phyloP scores from a whole-genome alignment of 345 rosid species.

The Citrus australasica region DNA sequence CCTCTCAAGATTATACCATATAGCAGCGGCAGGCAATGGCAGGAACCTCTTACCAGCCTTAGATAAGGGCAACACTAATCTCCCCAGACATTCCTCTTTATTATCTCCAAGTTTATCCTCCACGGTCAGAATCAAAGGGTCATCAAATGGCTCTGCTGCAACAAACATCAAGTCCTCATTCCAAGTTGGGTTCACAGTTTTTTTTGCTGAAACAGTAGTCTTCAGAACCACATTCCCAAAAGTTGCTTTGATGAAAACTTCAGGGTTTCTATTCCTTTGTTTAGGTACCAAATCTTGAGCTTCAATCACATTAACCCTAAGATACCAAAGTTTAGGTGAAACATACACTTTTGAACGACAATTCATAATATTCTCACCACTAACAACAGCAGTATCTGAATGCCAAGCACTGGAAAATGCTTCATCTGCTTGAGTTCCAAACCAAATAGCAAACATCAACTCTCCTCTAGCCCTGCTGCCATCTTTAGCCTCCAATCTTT shows the following conservation, averaged over 20 bases:
- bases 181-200: constrained; percentile 36
- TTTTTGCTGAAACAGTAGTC: constrained; percentile 27
- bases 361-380: constrained; percentile 23
- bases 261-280: constrained; percentile 24
- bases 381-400: constrained; percentile 33
- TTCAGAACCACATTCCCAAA: constrained; percentile 31
- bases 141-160: constrained; percentile 45
- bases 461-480: constrained; percentile 27
- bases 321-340: constrained; percentile 43
- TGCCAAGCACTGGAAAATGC: constrained; percentile 42
- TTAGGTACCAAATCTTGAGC: constrained; percentile 44
- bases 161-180: constrained; percentile 54
- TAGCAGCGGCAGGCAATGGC: constrained; percentile 11
- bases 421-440: constrained; percentile 45
- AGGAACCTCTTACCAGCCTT: constrained; percentile 25
- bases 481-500: constrained; percentile 27
- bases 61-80: constrained; percentile 22
- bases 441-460: constrained; percentile 44
- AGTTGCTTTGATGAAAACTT: constrained; percentile 34
- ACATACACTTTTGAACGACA: constrained; percentile 37
- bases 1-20: constrained; percentile 37
- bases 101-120: constrained; percentile 29
- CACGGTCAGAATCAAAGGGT: constrained; percentile 34
- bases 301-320: constrained; percentile 34
- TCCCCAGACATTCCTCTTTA: constrained; percentile 34